Percentiles rank a stretch among this genome's conserved stretches.
phyloP scores from a whole-genome alignment of 1,284 basidiomycete genomes.

The Ceratobasidium sp. region DNA sequence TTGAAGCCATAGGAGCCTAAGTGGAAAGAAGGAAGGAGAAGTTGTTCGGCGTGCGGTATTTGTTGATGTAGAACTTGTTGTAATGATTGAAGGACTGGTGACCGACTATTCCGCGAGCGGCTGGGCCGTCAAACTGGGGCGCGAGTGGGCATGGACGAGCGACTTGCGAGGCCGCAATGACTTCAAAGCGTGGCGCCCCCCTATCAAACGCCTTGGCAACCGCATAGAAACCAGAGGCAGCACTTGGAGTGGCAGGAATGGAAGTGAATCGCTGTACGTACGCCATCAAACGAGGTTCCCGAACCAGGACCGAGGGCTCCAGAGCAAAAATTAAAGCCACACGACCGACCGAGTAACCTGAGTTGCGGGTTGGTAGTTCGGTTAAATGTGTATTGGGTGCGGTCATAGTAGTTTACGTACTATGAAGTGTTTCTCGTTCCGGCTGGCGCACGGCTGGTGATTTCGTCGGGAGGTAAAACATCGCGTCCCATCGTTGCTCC shows the following conservation, averaged over 20 bases:
- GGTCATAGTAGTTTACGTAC: neutral
- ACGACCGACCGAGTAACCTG: constrained; percentile 4
- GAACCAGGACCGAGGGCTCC: neutral
- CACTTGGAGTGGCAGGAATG: neutral
- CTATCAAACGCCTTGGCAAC: neutral
- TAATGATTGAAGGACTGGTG: constrained; percentile 8
- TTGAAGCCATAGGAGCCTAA: no score
- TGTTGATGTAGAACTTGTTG: constrained; percentile 6
- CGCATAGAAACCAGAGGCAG: neutral
- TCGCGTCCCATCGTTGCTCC: neutral
- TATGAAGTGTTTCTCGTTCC: neutral
- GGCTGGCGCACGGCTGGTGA: neutral
- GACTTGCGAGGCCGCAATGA: constrained; percentile 12
- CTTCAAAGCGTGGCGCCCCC: neutral
- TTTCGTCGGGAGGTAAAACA: neutral
- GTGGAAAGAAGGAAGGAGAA: constrained; percentile 1
- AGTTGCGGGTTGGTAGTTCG: neutral
- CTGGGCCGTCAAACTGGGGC: constrained; percentile 1
- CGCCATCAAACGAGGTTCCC: neutral
- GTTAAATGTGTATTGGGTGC: neutral
- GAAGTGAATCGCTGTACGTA: neutral
- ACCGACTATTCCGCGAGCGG: neutral
- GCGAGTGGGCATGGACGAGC: constrained; percentile 20
- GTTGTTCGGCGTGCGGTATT: constrained; percentile 12
- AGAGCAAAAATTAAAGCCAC: neutral